Conservation (phyloP, 2,329 filamentous ascomycete species). For the Talaromyces atroroseus region DNA sequence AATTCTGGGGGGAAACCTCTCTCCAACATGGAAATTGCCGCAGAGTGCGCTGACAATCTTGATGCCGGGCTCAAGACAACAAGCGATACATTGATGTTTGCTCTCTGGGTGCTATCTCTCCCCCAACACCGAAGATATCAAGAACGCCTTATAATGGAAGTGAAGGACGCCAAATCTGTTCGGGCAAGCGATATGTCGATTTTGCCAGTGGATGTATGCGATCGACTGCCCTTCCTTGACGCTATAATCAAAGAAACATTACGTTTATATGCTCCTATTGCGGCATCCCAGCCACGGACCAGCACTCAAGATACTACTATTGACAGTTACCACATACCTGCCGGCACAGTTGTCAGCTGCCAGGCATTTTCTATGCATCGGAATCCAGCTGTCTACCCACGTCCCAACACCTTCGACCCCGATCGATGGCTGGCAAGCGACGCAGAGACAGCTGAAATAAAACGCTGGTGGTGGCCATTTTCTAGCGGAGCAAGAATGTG, state of each 20-base stretch:
- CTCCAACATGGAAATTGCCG: background rate
- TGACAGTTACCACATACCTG: constrained; percentile 2
- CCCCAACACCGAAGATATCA: background rate
- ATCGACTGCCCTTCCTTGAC: background rate
- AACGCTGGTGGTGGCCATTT: constrained; percentile 4
- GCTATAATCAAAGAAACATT: constrained; percentile 2
- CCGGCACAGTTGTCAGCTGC: constrained; percentile 3
- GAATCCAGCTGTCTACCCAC: constrained; percentile 23
- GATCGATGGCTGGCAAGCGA: constrained; percentile 23
- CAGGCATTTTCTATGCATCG: constrained; percentile 21
- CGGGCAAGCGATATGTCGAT: background rate
- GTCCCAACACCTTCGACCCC: constrained; percentile 21
- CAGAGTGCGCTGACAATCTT: constrained; percentile 3
- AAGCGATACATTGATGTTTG: constrained; percentile 6
- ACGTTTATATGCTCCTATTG: constrained; percentile 2
- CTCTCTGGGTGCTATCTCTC: background rate
- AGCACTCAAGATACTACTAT: background rate
- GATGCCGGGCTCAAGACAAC: constrained; percentile 3
- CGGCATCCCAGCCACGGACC: background rate
- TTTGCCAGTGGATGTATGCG: background rate
- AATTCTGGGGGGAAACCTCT: background rate
- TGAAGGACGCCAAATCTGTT: background rate
- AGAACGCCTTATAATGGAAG: background rate
- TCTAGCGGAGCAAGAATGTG: constrained; percentile 7
- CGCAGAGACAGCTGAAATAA: constrained; percentile 5